Evolutionary conservation across 2,329 filamentous ascomycete species (phyloP).

Genomic region (Fusarium sp.): DNA sequence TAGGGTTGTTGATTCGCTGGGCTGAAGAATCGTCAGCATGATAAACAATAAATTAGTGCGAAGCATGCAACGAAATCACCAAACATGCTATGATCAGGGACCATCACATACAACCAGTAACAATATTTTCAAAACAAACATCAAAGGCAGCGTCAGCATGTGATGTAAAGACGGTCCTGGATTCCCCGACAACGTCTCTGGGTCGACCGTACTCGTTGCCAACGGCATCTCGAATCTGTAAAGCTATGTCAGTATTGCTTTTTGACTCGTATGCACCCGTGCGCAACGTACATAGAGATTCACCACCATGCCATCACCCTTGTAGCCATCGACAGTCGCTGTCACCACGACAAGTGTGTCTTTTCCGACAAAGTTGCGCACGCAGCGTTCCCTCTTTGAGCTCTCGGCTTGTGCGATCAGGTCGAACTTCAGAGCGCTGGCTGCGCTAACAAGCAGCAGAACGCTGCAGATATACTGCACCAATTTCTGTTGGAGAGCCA

Average conservation of each 20-base stretch:
- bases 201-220: constrained; percentile 96
- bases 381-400: constrained; percentile 83
- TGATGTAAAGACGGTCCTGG: constrained; percentile 92
- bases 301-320: constrained; percentile 90
- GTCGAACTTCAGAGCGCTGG: constrained; percentile 90
- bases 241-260: constrained; percentile 9
- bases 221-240: constrained; percentile 90
- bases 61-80: constrained; percentile 13
- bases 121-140: constrained; percentile 92
- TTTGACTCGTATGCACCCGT: background rate
- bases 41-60: background rate
- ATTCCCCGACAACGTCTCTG: constrained; percentile 90
- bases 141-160: constrained; percentile 93
- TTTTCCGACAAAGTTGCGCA: constrained; percentile 92
- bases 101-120: constrained; percentile 70
- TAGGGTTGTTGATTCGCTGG: constrained; percentile 52
- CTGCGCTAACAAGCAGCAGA: constrained; percentile 63
- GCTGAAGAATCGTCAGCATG: constrained; percentile 30
- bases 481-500: constrained; percentile 61
- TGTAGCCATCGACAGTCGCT: constrained; percentile 82
- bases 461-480: constrained; percentile 68
- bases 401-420: constrained; percentile 71
- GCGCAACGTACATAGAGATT: constrained; percentile 83
- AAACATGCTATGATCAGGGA: background rate
- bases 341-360: constrained; percentile 97